Percentiles rank a stretch among this genome's conserved stretches.
phyloP scores from a whole-genome alignment of 805 yeast species.

The Metschnikowia drakensbergensis region DNA sequence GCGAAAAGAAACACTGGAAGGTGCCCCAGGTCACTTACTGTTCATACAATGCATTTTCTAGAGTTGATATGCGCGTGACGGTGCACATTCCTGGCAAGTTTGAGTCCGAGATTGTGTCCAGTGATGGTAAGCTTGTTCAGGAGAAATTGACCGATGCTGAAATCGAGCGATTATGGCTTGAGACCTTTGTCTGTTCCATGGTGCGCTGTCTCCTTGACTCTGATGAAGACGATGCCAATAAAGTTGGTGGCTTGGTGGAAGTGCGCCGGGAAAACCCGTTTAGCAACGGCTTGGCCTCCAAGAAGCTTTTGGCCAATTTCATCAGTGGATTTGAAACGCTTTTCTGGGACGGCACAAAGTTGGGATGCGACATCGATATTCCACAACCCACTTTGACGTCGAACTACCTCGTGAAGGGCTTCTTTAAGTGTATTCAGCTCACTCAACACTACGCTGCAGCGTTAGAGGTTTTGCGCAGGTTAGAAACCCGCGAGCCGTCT shows the following conservation, averaged over 20 bases:
- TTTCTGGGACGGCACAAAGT: slow-evolving; percentile 59
- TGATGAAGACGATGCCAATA: slow-evolving; percentile 64
- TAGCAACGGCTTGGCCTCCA: slow-evolving; percentile 43
- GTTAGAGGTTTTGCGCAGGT: slow-evolving; percentile 51
- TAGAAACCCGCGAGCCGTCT: slow-evolving; percentile 50
- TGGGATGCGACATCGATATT: slow-evolving; percentile 64
- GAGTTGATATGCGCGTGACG: slow-evolving; percentile 65
- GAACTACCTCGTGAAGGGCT: slow-evolving; percentile 74
- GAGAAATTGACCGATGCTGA: slow-evolving; percentile 52
- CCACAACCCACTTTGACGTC: slow-evolving; percentile 62
- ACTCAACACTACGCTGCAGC: slow-evolving; percentile 65
- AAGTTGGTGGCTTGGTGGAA: slow-evolving; percentile 65
- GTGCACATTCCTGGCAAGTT: slow-evolving; percentile 77
- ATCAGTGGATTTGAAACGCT: slow-evolving; percentile 62
- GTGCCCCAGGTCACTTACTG: slow-evolving; percentile 71
- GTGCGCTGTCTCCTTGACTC: slow-evolving; percentile 65
- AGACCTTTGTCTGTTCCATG: slow-evolving; percentile 63
- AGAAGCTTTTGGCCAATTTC: slow-evolving; percentile 42
- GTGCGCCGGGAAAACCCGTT: slow-evolving; percentile 82
- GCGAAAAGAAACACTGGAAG: slow-evolving; percentile 64
- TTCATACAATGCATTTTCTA: slow-evolving; percentile 55
- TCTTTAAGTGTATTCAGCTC: slow-evolving; percentile 57
- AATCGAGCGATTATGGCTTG: slow-evolving; percentile 47
- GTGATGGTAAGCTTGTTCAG: slow-evolving; percentile 49
- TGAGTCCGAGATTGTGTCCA: slow-evolving; percentile 48